phyloP scores from a whole-genome alignment of 306 rosid species.

The Carpinus viminea region DNA sequence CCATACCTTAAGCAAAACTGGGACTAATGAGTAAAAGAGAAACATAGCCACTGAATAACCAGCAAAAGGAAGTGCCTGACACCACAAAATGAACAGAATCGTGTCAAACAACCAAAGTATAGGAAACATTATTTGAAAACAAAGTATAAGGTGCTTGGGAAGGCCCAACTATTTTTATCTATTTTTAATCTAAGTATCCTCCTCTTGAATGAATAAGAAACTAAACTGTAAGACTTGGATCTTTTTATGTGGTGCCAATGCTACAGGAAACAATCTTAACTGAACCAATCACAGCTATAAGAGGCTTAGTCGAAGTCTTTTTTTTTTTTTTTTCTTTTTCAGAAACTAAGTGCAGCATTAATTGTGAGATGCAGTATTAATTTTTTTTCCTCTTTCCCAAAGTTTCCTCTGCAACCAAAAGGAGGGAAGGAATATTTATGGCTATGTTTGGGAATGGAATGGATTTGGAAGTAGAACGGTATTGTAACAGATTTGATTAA shows the following conservation, averaged over 20 bases:
- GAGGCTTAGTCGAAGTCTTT: not conserved
- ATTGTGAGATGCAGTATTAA: not conserved
- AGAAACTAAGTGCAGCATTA: not conserved
- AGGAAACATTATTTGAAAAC: not conserved
- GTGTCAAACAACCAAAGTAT: not conserved
- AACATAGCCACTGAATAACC: constrained; percentile 93
- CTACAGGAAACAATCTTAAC: not conserved
- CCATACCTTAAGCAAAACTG: constrained; percentile 81
- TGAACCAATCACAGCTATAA: not conserved
- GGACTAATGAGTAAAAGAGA: constrained; percentile 87
- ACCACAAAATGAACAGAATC: constrained; percentile 28
- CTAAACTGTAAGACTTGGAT: not conserved
- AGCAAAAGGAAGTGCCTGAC: constrained; percentile 85
- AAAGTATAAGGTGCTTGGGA: not conserved
- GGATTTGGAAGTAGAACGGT: too few relatives aligned
- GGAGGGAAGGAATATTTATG: not conserved
- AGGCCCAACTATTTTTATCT: not conserved
- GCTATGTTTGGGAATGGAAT: too few relatives aligned
- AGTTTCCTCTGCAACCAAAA: not conserved
- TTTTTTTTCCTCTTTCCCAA: not conserved
- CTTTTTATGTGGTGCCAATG: not conserved
- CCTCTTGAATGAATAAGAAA: not conserved
- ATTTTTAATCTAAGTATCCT: not conserved
- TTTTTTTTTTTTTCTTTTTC: not conserved
- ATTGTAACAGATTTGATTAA: too few relatives aligned